A percentile compares a stretch with the other conserved stretches of the same genome.
phyloP scores from a whole-genome alignment of 257 asterid genomes.

The Solanum paucissectum region DNA sequence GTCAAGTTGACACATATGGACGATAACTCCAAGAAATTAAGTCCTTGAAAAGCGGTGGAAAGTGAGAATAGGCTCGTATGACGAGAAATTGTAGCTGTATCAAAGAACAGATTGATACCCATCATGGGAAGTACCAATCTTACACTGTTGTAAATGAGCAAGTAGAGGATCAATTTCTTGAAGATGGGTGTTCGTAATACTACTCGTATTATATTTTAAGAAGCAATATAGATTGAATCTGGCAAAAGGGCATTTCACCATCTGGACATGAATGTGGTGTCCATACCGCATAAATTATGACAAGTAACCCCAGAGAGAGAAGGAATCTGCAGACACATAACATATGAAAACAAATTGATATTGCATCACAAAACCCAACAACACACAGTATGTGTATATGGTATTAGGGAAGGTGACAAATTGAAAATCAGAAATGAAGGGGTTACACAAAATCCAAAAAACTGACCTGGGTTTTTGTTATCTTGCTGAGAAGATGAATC shows the following conservation, averaged over 20 bases:
- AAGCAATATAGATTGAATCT: conserved; percentile 31
- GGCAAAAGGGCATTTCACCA: conserved; percentile 75
- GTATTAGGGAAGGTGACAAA: neutral
- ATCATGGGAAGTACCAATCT: conserved; percentile 57
- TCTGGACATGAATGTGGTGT: conserved; percentile 37
- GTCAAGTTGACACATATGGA: conserved; percentile 73
- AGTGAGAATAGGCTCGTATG: conserved; percentile 14
- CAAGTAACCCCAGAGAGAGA: conserved; percentile 34
- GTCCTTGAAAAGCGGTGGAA: conserved; percentile 19
- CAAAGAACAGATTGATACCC: conserved; percentile 57
- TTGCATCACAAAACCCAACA: conserved; percentile 27
- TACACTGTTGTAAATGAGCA: conserved; percentile 9
- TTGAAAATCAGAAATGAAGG: conserved; percentile 28
- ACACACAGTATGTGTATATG: neutral
- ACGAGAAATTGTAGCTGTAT: conserved; percentile 5
- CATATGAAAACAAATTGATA: conserved; percentile 39
- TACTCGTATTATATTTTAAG: neutral
- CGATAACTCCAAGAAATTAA: conserved; percentile 59
- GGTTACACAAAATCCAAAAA: conserved; percentile 31
- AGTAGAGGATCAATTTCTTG: conserved; percentile 19
- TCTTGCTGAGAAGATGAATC: conserved; percentile 16
- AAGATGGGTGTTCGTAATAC: conserved; percentile 5
- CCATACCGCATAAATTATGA: conserved; percentile 31
- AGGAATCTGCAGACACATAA: conserved; percentile 44
- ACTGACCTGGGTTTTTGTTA: conserved; percentile 47